Base-by-base conservation (phyloP, 164 flowering plant species). In the Aristolochia californica region DNA sequence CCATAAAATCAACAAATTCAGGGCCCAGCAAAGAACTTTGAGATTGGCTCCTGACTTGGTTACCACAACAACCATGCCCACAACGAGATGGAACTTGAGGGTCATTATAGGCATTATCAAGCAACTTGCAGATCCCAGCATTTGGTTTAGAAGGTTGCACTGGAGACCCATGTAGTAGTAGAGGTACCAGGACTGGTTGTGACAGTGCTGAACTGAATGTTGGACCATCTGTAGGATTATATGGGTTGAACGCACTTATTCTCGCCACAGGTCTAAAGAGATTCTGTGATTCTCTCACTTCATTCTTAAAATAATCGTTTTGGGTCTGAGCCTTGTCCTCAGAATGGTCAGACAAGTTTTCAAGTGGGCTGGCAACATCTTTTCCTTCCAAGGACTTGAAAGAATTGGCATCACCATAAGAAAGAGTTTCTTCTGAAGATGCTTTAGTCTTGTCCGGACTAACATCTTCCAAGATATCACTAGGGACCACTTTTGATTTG, bases 341-440 rank as follows among this genome's bases (percentile, higher is more conserved):
- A 60, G 50, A 23, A 18, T 68, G 78, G 45, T 70, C 63, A 22
- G 67, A 68, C 48, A 57, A 38, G 48, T 60, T 76, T 53, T 80
- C 85, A 51, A 66, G 2, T 1, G 85, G 71, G 67, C 53, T 76
- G 28, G 43, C 51, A 12, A 66, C 68, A 56, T 80, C 82, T 68
- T 69, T 72, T 57, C 70, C 84, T 51, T 82, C 89, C 52, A 58
- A 34, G 50, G 80, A 67, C 68, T 67, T 82, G 43, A 67, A 63
- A 10, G 84, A 80, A 62, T 67, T 76, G 20, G 48, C 71, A 66
- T 78, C 78, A 22, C 80, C 85, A 71, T 68, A 66, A 57, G 96
- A 88, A 15, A 74, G 69, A 21, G 94, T 81, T 62, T 91, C 97
- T 74, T 88, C 89, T 30, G 93, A 87, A 22, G 96, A 80, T 59